Evolutionary conservation across 768 basidiomycete genomes (phyloP).

Genomic region (Macrolepiota fuliginosa): DNA sequence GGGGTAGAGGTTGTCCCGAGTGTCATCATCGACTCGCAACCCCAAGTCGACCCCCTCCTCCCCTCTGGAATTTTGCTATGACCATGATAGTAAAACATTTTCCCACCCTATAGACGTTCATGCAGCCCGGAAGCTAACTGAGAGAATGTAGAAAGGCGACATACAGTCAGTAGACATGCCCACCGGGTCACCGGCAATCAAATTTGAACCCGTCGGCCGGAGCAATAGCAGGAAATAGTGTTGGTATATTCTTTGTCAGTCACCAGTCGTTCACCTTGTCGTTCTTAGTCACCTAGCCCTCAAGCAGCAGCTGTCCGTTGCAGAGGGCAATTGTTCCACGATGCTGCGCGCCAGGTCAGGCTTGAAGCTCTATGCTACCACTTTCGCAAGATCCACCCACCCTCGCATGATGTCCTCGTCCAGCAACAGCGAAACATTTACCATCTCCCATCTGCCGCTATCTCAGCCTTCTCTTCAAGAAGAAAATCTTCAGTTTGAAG

Average conservation of each 20-base stretch:
- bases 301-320: not conserved
- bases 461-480: constrained; percentile 54
- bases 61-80: no score
- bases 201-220: not conserved
- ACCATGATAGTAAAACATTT: no score
- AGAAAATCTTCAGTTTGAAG: constrained; percentile 58
- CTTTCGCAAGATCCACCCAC: not conserved
- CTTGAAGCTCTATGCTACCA: constrained; percentile 1
- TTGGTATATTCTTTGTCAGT: not conserved
- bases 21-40: not conserved
- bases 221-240: not conserved
- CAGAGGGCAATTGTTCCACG: not conserved
- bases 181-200: constrained; percentile 9
- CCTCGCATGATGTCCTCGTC: constrained; percentile 17
- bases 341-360: constrained; percentile 10
- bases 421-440: constrained; percentile 28
- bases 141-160: no score
- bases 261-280: not conserved
- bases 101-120: no score
- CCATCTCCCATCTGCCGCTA: constrained; percentile 44
- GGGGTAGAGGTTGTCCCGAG: not conserved
- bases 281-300: not conserved
- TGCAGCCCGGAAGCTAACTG: no score
- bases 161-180: no score
- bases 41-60: no score